Evolutionary conservation across 768 basidiomycete genomes (phyloP).

Genomic region (Rhizopogon roseolus): DNA sequence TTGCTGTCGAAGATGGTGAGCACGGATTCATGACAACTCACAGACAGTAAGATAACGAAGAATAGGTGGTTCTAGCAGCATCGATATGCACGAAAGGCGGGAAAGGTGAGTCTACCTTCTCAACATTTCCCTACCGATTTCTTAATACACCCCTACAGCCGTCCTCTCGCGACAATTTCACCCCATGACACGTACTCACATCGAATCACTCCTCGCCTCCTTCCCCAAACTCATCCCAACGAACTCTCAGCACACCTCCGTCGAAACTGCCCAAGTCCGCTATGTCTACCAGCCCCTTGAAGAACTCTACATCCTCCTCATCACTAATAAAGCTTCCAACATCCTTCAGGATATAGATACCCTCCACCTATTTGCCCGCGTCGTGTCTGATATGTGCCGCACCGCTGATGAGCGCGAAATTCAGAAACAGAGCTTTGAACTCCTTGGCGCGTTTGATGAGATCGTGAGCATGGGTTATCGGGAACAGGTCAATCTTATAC

Average conservation of each 20-base stretch:
- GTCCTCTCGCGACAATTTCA: slow-evolving; percentile 96
- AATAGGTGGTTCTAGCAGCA: slow-evolving; percentile 86
- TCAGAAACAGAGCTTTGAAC: slow-evolving; percentile 83
- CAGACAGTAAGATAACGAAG: neutral
- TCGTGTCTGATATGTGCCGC: slow-evolving; percentile 89
- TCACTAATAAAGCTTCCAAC: slow-evolving; percentile 98
- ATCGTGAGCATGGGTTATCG: slow-evolving; percentile 87
- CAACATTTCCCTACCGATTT: neutral
- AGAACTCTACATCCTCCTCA: slow-evolving; percentile 93
- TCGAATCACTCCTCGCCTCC: slow-evolving; percentile 93
- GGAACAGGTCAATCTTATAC: slow-evolving; percentile 74
- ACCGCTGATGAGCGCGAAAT: slow-evolving; percentile 89
- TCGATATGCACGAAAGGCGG: slow-evolving; percentile 95
- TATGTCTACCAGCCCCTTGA: slow-evolving; percentile 97
- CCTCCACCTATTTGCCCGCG: slow-evolving; percentile 87
- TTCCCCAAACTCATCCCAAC: slow-evolving; percentile 97
- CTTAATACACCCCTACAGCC: slow-evolving; percentile 43
- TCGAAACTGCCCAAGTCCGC: slow-evolving; percentile 91
- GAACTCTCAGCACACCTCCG: slow-evolving; percentile 93
- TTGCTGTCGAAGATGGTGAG: neutral
- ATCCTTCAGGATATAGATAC: slow-evolving; percentile 98
- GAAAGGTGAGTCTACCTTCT: slow-evolving; percentile 60
- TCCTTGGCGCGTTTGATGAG: slow-evolving; percentile 95
- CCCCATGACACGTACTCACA: slow-evolving; percentile 85
- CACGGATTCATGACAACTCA: neutral